A percentile compares a stretch with the other conserved stretches of the same genome.
Conservation (phyloP, 2,329 filamentous ascomycete species). For the Fragosphaeria purpurea region DNA sequence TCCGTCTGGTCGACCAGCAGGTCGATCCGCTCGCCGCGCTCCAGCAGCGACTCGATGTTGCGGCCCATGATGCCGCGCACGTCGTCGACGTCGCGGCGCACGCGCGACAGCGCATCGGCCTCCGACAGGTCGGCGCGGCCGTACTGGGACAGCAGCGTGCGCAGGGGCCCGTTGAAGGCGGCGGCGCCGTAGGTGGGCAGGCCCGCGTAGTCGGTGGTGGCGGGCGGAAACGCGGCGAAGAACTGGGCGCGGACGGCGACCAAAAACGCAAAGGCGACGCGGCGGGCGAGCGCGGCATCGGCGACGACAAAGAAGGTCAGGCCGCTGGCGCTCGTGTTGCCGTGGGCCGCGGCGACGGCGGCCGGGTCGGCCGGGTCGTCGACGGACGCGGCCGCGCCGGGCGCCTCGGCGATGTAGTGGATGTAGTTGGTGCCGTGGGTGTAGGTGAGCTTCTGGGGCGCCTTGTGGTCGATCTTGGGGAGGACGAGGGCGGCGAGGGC, state of each 20-base stretch:
- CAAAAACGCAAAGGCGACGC: slow-evolving; percentile 87
- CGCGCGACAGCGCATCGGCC: slow-evolving; percentile 73
- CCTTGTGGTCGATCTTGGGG: slow-evolving; percentile 78
- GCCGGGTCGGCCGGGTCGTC: slow-evolving; percentile 86
- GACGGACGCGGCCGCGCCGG: slow-evolving; percentile 77
- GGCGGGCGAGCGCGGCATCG: slow-evolving; percentile 68
- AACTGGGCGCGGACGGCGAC: slow-evolving; percentile 87
- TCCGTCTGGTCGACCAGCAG: slow-evolving; percentile 95
- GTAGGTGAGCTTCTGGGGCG: slow-evolving; percentile 83
- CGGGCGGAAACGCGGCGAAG: slow-evolving; percentile 56
- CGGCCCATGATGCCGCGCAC: slow-evolving; percentile 89
- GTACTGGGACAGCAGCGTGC: slow-evolving; percentile 70
- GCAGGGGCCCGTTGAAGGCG: slow-evolving; percentile 73
- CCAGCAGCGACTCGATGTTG: slow-evolving; percentile 83
- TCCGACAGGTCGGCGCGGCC: slow-evolving; percentile 62
- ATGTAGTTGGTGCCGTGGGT: slow-evolving; percentile 87
- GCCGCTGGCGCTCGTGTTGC: slow-evolving; percentile 55
- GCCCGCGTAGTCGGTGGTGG: slow-evolving; percentile 59
- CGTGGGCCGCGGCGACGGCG: slow-evolving; percentile 33
- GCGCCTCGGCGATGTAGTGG: slow-evolving; percentile 85
- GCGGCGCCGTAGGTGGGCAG: slow-evolving; percentile 86
- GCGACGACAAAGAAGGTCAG: slow-evolving; percentile 89
- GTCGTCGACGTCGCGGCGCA: slow-evolving; percentile 83
- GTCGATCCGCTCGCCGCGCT: slow-evolving; percentile 88
- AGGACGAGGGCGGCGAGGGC: slow-evolving; percentile 89